A percentile compares a stretch with the other conserved stretches of the same genome.
Conservation (phyloP, 2,329 filamentous ascomycete species). For the Cladosporium colombiae region DNA sequence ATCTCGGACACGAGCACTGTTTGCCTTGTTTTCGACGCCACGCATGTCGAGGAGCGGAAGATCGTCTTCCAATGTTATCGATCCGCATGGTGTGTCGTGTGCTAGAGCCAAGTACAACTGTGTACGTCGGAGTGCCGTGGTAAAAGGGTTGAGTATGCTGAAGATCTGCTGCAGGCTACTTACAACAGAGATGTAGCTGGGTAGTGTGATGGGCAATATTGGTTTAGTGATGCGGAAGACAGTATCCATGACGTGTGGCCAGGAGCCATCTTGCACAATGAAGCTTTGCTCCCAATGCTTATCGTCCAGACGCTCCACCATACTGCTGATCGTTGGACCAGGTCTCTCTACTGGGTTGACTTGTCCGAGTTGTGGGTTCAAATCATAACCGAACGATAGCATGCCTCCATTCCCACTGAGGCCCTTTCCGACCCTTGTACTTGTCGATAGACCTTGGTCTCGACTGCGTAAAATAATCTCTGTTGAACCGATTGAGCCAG, state of each 20-base stretch:
- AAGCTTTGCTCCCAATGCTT: conserved; percentile 61
- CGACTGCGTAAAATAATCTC: conserved; percentile 50
- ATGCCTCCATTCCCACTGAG: neutral
- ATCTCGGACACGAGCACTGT: neutral
- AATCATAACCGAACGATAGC: neutral
- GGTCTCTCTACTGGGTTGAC: neutral
- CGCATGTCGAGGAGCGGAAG: conserved; percentile 61
- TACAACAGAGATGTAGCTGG: neutral
- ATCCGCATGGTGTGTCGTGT: conserved; percentile 65
- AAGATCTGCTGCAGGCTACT: neutral
- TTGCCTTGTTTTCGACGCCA: conserved; percentile 53
- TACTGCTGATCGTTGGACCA: neutral
- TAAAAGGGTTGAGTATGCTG: neutral
- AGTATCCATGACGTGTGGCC: conserved; percentile 46
- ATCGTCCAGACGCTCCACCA: conserved; percentile 47
- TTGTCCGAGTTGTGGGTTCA: neutral
- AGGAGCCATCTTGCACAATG: conserved; percentile 64
- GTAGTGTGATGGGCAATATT: conserved; percentile 52
- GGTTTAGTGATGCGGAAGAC: neutral
- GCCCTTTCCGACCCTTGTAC: neutral
- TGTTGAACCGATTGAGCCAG: conserved; percentile 64
- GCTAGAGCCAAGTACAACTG: conserved; percentile 68
- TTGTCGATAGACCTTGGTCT: conserved; percentile 56
- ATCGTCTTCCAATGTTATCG: conserved; percentile 60
- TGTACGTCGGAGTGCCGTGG: neutral